Evolutionary conservation across 345 rosid genomes (phyloP), one percentile per base, ranked within the genome.

Genomic region (Gossypium stocksii): DNA sequence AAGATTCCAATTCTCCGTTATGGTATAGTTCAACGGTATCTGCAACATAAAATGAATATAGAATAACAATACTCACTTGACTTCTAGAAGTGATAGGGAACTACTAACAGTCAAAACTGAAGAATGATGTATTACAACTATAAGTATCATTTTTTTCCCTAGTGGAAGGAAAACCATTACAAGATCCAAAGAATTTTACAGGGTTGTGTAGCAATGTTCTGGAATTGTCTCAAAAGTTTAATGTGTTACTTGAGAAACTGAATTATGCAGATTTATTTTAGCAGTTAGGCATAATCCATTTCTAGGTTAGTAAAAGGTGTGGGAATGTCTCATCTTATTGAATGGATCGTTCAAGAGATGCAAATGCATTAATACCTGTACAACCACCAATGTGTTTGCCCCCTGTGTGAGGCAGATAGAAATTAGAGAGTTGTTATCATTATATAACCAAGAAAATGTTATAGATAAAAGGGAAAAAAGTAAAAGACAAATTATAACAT

Each of bases 311-410:
- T 54, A 12, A 56, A 54, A n/a, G 34, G 12, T 19, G 51, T 3
- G 0, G 9, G 14, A 3, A 53, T 2, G 56, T 9, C 67, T 16
- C 45, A 60, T 59, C 56, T 59, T 15, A 73, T 60, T 19, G 16
- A 52, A 45, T 44, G 38, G 7, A 73, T 29, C 3, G 34, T 43
- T 16, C 25, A 66, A 20, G 52, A 64, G 19, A 54, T 19, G 65
- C 58, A 59, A 66, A 56, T 43, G 27, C 16, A 62, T 54, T 12
- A 54, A 71, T 87, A 93, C 99, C 99, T 88, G 98, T 82, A 82
- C 96, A 95, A 70, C 99, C 98, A 17, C 99, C 98, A 20, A 95
- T 83, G 81, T 93, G 99, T 74, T 90, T 87, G 46, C 96, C 97
- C 49, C 99, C 99, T 95, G 91, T 15, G 23, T 0, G 29, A 65